These are phyloP conservation scores for Phytophthora sp. DNA, from an alignment of 352 stramenopile species.

Conservation along the genomic window DNA sequence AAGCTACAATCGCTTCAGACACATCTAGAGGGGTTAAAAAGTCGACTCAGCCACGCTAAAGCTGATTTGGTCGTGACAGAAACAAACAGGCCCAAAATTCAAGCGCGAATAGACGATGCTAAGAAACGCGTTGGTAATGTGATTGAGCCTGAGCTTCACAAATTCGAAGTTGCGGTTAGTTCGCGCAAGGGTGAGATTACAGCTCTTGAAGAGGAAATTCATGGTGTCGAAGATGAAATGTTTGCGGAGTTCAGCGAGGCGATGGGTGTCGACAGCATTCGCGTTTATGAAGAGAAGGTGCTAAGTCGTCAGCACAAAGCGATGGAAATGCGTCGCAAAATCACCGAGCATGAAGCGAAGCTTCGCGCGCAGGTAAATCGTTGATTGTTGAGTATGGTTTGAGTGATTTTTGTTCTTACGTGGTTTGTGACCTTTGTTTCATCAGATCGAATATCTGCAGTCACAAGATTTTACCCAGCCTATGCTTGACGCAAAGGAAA, in stretches of 20 bases:
- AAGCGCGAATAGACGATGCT: constrained; percentile 61
- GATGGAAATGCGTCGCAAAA: constrained; percentile 73
- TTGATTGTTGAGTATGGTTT: background rate
- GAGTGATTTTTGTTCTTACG: constrained; percentile 3
- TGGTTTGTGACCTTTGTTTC: background rate
- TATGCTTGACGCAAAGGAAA: constrained; percentile 54
- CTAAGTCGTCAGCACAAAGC: constrained; percentile 82
- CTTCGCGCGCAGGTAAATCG: constrained; percentile 81
- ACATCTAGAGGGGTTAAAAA: constrained; percentile 73
- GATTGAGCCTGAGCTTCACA: constrained; percentile 70
- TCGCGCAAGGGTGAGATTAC: constrained; percentile 54
- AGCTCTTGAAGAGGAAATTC: constrained; percentile 64
- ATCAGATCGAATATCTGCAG: constrained; percentile 67
- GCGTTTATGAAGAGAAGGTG: constrained; percentile 94
- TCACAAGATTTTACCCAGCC: constrained; percentile 69
- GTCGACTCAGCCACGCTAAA: constrained; percentile 76
- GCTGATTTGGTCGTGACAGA: constrained; percentile 78
- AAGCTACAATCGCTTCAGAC: constrained; percentile 71
- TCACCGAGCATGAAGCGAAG: constrained; percentile 85
- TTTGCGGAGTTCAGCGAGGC: constrained; percentile 83
- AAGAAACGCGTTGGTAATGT: constrained; percentile 51
- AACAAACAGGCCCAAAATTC: constrained; percentile 70
- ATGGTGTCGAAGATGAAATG: constrained; percentile 84
- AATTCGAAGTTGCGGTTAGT: constrained; percentile 55
- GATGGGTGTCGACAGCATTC: constrained; percentile 83